Evolutionary conservation across 495 filamentous ascomycete genomes (phyloP).

Genomic region (Clohesyomyces aquaticus): DNA sequence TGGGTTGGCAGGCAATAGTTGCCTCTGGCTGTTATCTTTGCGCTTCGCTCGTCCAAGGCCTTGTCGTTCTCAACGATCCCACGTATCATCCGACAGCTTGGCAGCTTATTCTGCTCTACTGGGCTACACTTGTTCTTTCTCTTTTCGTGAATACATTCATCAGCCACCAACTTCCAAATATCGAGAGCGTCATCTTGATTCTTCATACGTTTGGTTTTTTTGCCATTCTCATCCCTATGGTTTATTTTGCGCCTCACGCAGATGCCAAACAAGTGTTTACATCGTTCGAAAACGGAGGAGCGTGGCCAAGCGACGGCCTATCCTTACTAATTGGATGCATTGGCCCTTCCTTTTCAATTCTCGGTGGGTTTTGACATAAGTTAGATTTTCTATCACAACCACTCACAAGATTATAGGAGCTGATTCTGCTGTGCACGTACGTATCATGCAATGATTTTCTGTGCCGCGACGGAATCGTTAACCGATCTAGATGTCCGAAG

Average conservation of each 20-base stretch:
- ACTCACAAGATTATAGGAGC: slow-evolving; percentile 19
- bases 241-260: slow-evolving; percentile 28
- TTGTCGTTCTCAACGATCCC: slow-evolving; percentile 14
- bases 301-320: slow-evolving; percentile 13
- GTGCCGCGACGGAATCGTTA: too few relatives aligned
- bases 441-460: slow-evolving; percentile 9
- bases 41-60: slow-evolving; percentile 11
- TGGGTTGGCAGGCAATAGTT: slow-evolving; percentile 20
- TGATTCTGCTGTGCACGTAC: slow-evolving; percentile 24
- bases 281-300: slow-evolving; percentile 16
- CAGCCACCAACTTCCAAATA: slow-evolving; percentile 30
- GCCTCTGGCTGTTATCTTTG: slow-evolving; percentile 19
- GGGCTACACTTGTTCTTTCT: slow-evolving; percentile 25
- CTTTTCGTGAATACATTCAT: slow-evolving; percentile 37
- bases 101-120: slow-evolving; percentile 33
- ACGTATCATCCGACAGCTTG: slow-evolving; percentile 13
- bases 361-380: slow-evolving; percentile 10
- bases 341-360: slow-evolving; percentile 13
- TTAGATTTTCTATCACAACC: neutral
- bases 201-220: slow-evolving; percentile 48
- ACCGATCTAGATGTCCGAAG: slow-evolving; percentile 45
- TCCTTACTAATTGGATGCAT: slow-evolving; percentile 25
- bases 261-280: slow-evolving; percentile 16
- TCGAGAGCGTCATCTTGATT: slow-evolving; percentile 36
- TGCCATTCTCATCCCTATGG: slow-evolving; percentile 46